These are phyloP conservation scores for Aspergillus affinis DNA, from an alignment of 495 filamentous ascomycete genomes.

Conservation along the genomic window DNA sequence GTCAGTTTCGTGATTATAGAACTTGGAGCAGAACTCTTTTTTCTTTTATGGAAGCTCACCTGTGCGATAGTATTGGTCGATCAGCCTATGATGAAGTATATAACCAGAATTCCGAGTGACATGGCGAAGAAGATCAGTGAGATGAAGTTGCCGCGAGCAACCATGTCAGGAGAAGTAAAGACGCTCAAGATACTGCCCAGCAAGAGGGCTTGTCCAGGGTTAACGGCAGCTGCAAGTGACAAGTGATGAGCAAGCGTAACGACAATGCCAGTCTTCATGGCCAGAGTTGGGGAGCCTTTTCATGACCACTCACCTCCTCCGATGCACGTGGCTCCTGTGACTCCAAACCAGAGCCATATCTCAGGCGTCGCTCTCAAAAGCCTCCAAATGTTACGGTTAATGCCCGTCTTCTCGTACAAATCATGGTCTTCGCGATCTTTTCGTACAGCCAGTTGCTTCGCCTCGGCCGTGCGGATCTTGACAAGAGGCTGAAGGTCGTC, in stretches of 20 bases:
- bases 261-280: neutral
- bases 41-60: neutral
- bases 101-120: conserved; percentile 45
- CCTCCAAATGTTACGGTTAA: conserved; percentile 7
- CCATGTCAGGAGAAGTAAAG: conserved; percentile 31
- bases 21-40: too few relatives aligned
- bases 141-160: conserved; percentile 48
- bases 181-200: conserved; percentile 26
- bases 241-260: neutral
- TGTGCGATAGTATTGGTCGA: conserved; percentile 3
- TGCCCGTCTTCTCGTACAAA: conserved; percentile 3
- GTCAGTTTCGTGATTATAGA: neutral
- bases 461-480: conserved; percentile 6
- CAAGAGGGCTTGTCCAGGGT: conserved; percentile 30
- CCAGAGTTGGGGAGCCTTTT: neutral
- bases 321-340: conserved; percentile 4
- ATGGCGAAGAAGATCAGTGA: conserved; percentile 63
- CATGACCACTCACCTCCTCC: conserved; percentile 5
- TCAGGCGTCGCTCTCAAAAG: conserved; percentile 5
- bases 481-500: conserved; percentile 9
- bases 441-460: conserved; percentile 1
- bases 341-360: neutral
- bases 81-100: neutral
- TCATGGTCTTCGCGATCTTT: conserved; percentile 8
- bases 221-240: conserved; percentile 20